Base-by-base conservation (phyloP, 305 asterid genomes). In the Fraxinus sp. region DNA sequence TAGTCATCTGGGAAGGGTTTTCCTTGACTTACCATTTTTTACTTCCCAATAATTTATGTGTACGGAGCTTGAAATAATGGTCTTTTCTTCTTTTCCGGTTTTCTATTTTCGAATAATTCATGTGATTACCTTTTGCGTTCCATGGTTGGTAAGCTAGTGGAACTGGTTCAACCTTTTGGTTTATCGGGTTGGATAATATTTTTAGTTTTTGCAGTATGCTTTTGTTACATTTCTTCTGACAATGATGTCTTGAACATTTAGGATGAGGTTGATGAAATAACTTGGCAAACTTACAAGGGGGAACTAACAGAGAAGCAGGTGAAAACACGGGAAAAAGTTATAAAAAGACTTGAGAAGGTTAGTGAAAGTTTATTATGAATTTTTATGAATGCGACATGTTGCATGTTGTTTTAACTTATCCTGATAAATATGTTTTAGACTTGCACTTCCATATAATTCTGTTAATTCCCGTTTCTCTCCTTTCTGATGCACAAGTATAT, bases 261-360 rank as follows among this genome's bases (percentile, higher is more conserved):
- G 99, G 99, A 93, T 37, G 99, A 92, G 37, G 89, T 85, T 86
- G 98, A 94, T n/a, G 99, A 94, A 89, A 91, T 94, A 85, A 96
- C 98, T n/a, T 96, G 99, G 98, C 98, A 96, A 91, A 96, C 90
- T 83, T 94, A 89, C 92, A 94, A 94, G 89, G 99, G 98, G 49
- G 97, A 91, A 87, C 97, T 96, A 18, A 96, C 99, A 2, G 99
- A 96, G 89, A 96, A 96, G 91, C 99, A 96, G 91, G 97, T 89
- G 88, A 96, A 96, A 90, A 96, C 99, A 41, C 95, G 97, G 71
- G 99, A 93, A 13, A 96, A 96, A 90, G 98, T 96, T 80, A 75
- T 96, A 70, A 96, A 96, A 88, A 92, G 98, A 86, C 98, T 94
- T 83, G 98, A 92, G 88, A 96, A 96, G 98, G 99, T 93, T 84